Base-by-base conservation (phyloP, 2,329 filamentous ascomycete species). In the Zasmidium citrigriseum region DNA sequence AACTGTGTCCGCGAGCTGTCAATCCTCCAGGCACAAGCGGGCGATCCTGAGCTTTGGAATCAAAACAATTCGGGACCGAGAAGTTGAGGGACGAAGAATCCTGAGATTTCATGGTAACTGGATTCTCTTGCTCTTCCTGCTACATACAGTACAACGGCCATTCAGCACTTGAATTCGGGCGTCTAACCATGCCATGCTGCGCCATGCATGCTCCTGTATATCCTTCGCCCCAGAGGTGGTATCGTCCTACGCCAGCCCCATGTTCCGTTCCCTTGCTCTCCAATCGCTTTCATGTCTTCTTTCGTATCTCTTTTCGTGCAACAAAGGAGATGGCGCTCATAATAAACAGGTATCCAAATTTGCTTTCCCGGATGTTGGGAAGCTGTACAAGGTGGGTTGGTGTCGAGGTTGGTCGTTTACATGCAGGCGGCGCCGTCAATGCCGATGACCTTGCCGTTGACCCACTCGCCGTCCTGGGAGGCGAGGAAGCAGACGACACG, bases 401-500 rank as follows among this genome's bases (percentile, higher is more conserved):
- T 52, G 11, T 12, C 34, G 22, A 21, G 21, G 18, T 44, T 16
- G n/a, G n/a, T 7, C 23, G 16, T 69, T 69, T 72, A 75, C 73
- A 74, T 75, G 70, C 73, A 75, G 46, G 73, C 73, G 54, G 72
- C 73, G 55, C 73, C 73, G 59, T 75, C 73, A 57, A 80, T 79
- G 61, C 79, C 79, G 63, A 82, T 78, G 69, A 82, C 77, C 76
- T 82, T 82, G 70, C 80, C 80, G 70, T 82, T 82, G 60, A 82
- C 76, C 81, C 70, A 81, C 69, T 87, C 78, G 72, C 84, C 72
- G 73, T 86, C 75, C 77, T 87, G 75, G 72, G 82, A 73, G 67
- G 85, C 71, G 73, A 87, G 66, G 80, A 84, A 78, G 76, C 82
- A 84, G 57, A 87, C 85, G 18, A 87, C 84, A 61, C 85, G 83